phyloP scores from a whole-genome alignment of 129 eudicot species.

The Flaveria robusta region DNA sequence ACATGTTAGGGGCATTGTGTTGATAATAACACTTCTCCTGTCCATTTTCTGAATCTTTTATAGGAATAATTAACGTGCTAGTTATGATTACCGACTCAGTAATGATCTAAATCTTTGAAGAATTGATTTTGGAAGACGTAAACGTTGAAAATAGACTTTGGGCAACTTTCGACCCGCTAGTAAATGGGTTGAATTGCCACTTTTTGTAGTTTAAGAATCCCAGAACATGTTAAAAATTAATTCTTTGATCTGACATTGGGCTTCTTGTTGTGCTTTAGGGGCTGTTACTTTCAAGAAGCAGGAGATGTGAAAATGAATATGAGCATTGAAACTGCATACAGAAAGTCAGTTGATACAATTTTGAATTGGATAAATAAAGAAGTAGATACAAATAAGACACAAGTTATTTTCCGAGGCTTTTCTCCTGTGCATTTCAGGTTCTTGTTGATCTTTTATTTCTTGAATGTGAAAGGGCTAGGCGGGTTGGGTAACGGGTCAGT shows the following conservation, averaged over 20 bases:
- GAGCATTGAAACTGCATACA: constrained; percentile 69
- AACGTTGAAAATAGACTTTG: neutral
- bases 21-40: neutral
- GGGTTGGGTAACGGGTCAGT: constrained; percentile 11
- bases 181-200: neutral
- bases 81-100: no score
- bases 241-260: constrained; percentile 11
- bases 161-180: neutral
- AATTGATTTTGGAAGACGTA: neutral
- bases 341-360: constrained; percentile 65
- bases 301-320: constrained; percentile 67
- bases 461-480: neutral
- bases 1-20: neutral
- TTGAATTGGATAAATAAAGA: constrained; percentile 61
- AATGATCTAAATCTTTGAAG: no score
- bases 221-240: neutral
- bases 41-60: no score
- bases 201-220: neutral
- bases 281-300: constrained; percentile 88
- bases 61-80: no score
- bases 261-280: constrained; percentile 49
- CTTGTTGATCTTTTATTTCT: constrained; percentile 1
- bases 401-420: constrained; percentile 73
- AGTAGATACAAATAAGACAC: constrained; percentile 63
- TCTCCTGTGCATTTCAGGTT: constrained; percentile 98